Conservation (phyloP, 129 eudicot species). For the Heracleum sosnowskyi region DNA sequence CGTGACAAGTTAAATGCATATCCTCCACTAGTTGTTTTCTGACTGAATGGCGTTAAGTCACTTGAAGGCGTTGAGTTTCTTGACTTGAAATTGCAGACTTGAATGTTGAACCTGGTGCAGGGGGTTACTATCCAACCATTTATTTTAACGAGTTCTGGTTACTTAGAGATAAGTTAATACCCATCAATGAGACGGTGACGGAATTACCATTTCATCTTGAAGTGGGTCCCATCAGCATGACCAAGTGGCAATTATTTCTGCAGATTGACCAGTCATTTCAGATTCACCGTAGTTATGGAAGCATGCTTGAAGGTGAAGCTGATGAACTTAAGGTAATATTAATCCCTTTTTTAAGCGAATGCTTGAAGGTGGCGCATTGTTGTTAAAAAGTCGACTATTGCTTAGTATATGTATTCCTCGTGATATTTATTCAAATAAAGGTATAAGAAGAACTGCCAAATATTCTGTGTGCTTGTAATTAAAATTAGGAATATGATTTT, state of each 20-base stretch:
- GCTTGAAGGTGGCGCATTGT: too few species aligned
- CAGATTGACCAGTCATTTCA: constrained; percentile 96
- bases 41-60: background rate
- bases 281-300: constrained; percentile 88
- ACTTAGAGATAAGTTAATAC: constrained; percentile 77
- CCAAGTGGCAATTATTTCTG: constrained; percentile 89
- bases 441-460: background rate
- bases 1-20: background rate
- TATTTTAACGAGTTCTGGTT: constrained; percentile 95
- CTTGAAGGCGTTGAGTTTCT: constrained; percentile 28
- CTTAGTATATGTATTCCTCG: background rate
- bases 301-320: constrained; percentile 98
- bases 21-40: background rate
- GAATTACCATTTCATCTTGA: constrained; percentile 79
- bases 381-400: background rate
- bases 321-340: constrained; percentile 83
- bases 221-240: constrained; percentile 96
- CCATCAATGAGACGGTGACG: constrained; percentile 66
- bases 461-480: background rate
- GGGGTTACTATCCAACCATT: constrained; percentile 79
- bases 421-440: background rate
- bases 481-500: background rate
- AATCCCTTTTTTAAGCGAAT: background rate
- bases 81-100: constrained; percentile 54
- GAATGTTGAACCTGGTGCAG: constrained; percentile 71